Percentiles rank a stretch among this genome's conserved stretches.
phyloP scores from a whole-genome alignment of 2,329 filamentous ascomycete genomes.

The Alternaria hordeiaustralica region DNA sequence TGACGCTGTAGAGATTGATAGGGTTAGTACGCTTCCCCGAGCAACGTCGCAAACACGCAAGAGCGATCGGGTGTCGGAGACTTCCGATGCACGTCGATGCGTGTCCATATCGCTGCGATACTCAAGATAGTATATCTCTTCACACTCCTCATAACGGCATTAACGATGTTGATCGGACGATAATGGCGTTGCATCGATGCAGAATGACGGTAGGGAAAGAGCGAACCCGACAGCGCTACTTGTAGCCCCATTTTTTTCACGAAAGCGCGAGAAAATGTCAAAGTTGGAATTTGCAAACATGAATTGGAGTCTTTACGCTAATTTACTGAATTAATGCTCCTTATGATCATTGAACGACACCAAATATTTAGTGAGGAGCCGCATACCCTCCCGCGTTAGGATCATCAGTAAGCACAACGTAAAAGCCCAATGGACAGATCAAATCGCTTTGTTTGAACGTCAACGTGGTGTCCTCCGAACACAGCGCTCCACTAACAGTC shows the following conservation, averaged over 20 bases:
- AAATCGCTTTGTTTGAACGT: slow-evolving; percentile 28
- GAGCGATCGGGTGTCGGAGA: neutral
- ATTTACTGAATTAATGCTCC: neutral
- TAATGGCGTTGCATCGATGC: neutral
- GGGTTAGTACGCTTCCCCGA: neutral
- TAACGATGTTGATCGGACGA: neutral
- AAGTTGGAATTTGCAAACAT: neutral
- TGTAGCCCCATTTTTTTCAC: neutral
- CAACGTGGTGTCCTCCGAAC: slow-evolving; percentile 29
- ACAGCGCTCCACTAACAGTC: slow-evolving; percentile 29
- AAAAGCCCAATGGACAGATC: slow-evolving; percentile 35
- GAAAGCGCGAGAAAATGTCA: neutral
- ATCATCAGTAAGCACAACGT: slow-evolving; percentile 33
- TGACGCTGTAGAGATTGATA: neutral
- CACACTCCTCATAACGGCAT: neutral
- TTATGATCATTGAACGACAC: neutral
- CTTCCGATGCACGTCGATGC: neutral
- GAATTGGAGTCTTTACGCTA: neutral
- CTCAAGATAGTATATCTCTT: neutral
- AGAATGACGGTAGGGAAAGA: neutral
- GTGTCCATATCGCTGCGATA: neutral
- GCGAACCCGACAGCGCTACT: neutral
- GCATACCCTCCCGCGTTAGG: slow-evolving; percentile 9
- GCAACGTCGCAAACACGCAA: neutral
- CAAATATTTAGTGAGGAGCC: neutral